A percentile compares a stretch with the other conserved stretches of the same genome.
Conservation (phyloP, 495 filamentous ascomycete species). For the Podospora fimiseda region DNA sequence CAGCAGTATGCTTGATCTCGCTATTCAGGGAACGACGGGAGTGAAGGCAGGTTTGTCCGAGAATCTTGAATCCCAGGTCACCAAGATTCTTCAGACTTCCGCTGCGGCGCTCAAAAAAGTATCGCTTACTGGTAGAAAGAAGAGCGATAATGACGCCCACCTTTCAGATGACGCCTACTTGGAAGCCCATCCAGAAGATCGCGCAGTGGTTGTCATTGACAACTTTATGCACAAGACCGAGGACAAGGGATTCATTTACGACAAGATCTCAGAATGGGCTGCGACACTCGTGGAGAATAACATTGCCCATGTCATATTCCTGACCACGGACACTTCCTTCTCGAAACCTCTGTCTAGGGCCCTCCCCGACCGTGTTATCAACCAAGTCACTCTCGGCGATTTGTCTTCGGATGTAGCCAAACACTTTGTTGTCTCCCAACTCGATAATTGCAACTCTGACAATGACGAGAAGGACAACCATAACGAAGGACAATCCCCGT, state of each 20-base stretch:
- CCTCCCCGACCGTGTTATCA: constrained; percentile 85
- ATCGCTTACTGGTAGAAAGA: constrained; percentile 60
- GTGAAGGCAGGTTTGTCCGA: constrained; percentile 94
- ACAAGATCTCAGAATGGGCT: constrained; percentile 89
- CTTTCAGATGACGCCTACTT: constrained; percentile 83
- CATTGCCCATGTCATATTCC: constrained; percentile 90
- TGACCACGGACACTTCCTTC: constrained; percentile 88
- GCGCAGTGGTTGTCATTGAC: constrained; percentile 86
- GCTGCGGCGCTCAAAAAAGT: constrained; percentile 71
- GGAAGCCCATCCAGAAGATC: constrained; percentile 77
- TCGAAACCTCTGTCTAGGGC: constrained; percentile 82
- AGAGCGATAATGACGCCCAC: constrained; percentile 64
- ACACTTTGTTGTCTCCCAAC: constrained; percentile 78
- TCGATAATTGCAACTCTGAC: constrained; percentile 41
- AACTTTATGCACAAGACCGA: constrained; percentile 83
- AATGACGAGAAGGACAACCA: constrained; percentile 12
- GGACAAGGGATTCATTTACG: constrained; percentile 69
- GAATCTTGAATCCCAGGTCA: constrained; percentile 82
- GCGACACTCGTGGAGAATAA: constrained; percentile 82
- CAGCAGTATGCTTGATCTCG: constrained; percentile 84
- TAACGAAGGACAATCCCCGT: constrained; percentile 2
- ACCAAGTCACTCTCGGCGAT: constrained; percentile 76
- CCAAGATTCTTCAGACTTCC: constrained; percentile 87
- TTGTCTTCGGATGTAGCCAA: constrained; percentile 80
- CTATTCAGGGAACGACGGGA: constrained; percentile 87